phyloP scores from a whole-genome alignment of 305 asterid genomes.

The Rubia peregrina region DNA sequence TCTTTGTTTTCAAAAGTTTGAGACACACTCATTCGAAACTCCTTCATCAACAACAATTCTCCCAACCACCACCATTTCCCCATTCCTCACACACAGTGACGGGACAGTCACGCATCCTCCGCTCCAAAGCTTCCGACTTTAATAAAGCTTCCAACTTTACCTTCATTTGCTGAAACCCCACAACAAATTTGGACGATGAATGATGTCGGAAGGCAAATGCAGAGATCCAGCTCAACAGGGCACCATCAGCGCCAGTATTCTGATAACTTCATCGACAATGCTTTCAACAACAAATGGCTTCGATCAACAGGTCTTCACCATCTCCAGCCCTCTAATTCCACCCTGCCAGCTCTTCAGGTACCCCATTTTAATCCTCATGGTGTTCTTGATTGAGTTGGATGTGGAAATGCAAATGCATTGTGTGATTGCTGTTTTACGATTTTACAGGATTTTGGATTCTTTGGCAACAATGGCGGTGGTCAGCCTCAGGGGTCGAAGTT shows the following conservation, averaged over 20 bases:
- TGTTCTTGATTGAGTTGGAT: neutral
- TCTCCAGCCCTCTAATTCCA: slow-evolving; percentile 28
- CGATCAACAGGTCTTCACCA: slow-evolving; percentile 44
- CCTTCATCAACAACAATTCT: slow-evolving; percentile 4
- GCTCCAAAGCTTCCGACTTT: slow-evolving; percentile 10
- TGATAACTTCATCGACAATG: slow-evolving; percentile 32
- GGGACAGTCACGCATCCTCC: neutral
- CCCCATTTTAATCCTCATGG: neutral
- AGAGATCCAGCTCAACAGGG: slow-evolving; percentile 31
- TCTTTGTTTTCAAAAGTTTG: slow-evolving; percentile 24
- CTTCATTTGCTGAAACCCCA: slow-evolving; percentile 1
- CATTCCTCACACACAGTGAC: neutral
- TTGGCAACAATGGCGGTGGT: slow-evolving; percentile 19
- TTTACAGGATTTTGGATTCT: slow-evolving; percentile 31
- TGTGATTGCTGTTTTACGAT: neutral
- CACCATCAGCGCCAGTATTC: slow-evolving; percentile 21
- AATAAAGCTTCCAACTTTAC: slow-evolving; percentile 8
- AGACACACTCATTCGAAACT: neutral
- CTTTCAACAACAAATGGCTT: slow-evolving; percentile 35
- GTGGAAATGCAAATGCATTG: neutral
- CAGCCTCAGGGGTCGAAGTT: slow-evolving; percentile 21
- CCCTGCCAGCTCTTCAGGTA: slow-evolving; percentile 37
- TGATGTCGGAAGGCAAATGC: slow-evolving; percentile 26
- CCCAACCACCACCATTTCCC: slow-evolving; percentile 15
- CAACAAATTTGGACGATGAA: slow-evolving; percentile 14